These are phyloP conservation scores for Xerocomellus intermedius DNA, from an alignment of 768 basidiomycete species.

Conservation along the genomic window DNA sequence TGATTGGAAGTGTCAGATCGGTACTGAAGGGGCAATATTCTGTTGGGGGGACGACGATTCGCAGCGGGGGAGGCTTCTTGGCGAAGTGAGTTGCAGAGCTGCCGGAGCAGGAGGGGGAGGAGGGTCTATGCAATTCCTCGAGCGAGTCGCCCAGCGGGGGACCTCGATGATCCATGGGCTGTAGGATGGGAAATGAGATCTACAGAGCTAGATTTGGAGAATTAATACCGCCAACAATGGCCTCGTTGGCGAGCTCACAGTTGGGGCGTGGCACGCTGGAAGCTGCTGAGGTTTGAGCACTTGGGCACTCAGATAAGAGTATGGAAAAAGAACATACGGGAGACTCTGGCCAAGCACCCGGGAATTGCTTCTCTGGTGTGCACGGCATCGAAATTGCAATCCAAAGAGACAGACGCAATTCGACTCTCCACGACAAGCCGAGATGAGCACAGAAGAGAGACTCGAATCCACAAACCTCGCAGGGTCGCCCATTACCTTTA, in stretches of 20 bases:
- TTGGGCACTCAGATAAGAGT: not conserved
- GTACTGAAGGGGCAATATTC: slow-evolving; percentile 36
- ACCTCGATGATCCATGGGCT: slow-evolving; percentile 19
- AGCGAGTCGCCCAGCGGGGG: slow-evolving; percentile 10
- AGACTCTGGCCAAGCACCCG: slow-evolving; percentile 26
- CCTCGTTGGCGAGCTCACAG: slow-evolving; percentile 4
- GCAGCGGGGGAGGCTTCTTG: slow-evolving; percentile 23
- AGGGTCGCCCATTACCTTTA: slow-evolving; percentile 11
- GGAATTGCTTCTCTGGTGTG: slow-evolving; percentile 17
- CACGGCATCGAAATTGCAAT: slow-evolving; percentile 24
- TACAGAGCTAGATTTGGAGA: not conserved
- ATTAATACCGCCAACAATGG: not conserved
- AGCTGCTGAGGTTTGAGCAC: not conserved
- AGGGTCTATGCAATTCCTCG: slow-evolving; percentile 5
- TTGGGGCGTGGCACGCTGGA: not conserved
- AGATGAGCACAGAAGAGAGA: not conserved
- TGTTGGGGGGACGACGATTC: slow-evolving; percentile 33
- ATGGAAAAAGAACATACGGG: slow-evolving; percentile 14
- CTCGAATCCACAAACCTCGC: slow-evolving; percentile 15
- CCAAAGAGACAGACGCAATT: not conserved
- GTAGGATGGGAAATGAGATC: not conserved
- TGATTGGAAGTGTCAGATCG: slow-evolving; percentile 30
- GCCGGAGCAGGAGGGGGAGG: not conserved
- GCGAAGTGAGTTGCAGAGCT: slow-evolving; percentile 11
- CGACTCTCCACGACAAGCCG: not conserved